Evolutionary conservation across 1,139 yeast species (phyloP).

Genomic region (Nakaseomyces glabratus): DNA sequence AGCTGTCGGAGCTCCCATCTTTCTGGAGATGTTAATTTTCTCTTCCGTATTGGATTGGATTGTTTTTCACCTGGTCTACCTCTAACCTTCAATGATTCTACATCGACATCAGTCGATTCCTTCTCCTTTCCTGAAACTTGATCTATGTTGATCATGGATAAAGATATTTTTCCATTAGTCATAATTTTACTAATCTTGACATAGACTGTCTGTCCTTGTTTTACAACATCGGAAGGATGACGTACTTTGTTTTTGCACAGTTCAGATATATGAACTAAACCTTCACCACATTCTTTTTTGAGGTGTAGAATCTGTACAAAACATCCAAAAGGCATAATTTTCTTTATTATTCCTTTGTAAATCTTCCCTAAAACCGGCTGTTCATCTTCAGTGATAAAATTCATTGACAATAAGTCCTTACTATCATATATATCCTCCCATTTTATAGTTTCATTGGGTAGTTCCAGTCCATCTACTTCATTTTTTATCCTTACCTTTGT

Average conservation of each 20-base stretch:
- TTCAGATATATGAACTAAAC: conserved; percentile 73
- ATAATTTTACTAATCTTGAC: conserved; percentile 51
- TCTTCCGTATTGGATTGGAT: conserved; percentile 22
- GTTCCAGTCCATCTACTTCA: conserved; percentile 11
- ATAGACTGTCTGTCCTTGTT: conserved; percentile 51
- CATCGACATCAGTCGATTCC: conserved; percentile 10
- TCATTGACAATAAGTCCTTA: conserved; percentile 10
- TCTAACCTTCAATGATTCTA: conserved; percentile 23
- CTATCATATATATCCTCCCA: conserved; percentile 19
- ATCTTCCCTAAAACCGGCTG: conserved; percentile 38
- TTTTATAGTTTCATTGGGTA: conserved; percentile 15
- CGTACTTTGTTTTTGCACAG: conserved; percentile 44
- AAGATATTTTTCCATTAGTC: conserved; percentile 41
- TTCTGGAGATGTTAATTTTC: conserved; percentile 73
- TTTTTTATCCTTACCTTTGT: conserved; percentile 14
- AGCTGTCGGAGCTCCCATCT: conserved; percentile 83
- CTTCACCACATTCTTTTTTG: conserved; percentile 36
- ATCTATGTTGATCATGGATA: conserved; percentile 70
- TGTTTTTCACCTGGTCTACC: conserved; percentile 21
- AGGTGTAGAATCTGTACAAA: conserved; percentile 48
- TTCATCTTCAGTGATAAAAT: conserved; percentile 18
- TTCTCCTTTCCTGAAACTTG: conserved; percentile 54
- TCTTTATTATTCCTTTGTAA: conserved; percentile 53
- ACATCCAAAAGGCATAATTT: conserved; percentile 65
- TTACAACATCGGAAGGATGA: conserved; percentile 52